These are phyloP conservation scores for Laburnicola sp. DNA, from an alignment of 2,329 filamentous ascomycete genomes.

Conservation along the genomic window DNA sequence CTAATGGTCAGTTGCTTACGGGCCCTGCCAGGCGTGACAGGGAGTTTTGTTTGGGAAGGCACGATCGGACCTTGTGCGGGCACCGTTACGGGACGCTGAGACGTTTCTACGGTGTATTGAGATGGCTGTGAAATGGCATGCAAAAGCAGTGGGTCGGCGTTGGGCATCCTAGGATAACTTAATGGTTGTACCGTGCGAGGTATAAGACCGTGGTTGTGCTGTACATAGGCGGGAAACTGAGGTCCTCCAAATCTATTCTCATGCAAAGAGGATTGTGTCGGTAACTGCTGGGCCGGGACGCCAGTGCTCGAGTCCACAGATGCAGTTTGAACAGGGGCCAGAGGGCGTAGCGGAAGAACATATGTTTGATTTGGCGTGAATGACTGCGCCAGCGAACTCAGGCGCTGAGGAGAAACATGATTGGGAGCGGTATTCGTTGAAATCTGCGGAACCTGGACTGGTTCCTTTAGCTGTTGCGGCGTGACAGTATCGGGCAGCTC, in stretches of 20 bases:
- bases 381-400: background rate
- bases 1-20: constrained; percentile 40
- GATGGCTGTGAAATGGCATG: constrained; percentile 9
- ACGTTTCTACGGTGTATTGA: constrained; percentile 7
- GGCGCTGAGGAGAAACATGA: background rate
- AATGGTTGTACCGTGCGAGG: constrained; percentile 32
- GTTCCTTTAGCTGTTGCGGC: background rate
- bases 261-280: background rate
- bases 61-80: constrained; percentile 1
- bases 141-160: background rate
- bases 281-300: background rate
- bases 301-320: background rate
- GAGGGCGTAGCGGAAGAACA: background rate
- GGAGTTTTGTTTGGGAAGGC: background rate
- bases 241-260: background rate
- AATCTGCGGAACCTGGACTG: background rate
- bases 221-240: constrained; percentile 9
- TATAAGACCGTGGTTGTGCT: constrained; percentile 22
- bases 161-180: constrained; percentile 10
- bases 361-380: background rate
- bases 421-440: background rate
- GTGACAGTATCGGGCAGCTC: background rate
- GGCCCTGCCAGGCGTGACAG: constrained; percentile 16
- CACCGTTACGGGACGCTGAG: constrained; percentile 10
- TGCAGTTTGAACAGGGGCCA: background rate